phyloP scores from a whole-genome alignment of 345 rosid species.

The Lumnitzera littorea region DNA sequence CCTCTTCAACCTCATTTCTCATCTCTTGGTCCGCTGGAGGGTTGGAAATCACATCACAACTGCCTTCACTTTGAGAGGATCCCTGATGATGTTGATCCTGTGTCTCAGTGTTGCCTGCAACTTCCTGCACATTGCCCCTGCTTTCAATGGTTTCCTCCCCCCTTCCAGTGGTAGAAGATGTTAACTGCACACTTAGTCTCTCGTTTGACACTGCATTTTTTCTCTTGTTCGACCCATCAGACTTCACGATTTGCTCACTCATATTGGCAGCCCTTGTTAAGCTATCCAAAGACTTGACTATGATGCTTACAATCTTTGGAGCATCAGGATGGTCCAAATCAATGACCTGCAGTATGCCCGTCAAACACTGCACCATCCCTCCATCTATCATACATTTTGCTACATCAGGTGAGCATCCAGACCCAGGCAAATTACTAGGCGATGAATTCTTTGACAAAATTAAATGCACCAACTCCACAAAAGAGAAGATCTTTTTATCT shows the following conservation, averaged over 20 bases:
- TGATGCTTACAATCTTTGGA: constrained; percentile 76
- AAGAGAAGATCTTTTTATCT: constrained; percentile 66
- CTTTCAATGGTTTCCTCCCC: constrained; percentile 37
- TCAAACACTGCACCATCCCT: constrained; percentile 70
- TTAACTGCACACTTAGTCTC: constrained; percentile 39
- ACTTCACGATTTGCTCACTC: constrained; percentile 60
- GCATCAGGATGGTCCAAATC: constrained; percentile 98
- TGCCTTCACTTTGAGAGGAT: constrained; percentile 40
- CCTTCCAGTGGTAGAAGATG: constrained; percentile 33
- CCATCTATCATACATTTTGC: constrained; percentile 97
- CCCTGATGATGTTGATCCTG: constrained; percentile 42
- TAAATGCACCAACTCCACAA: constrained; percentile 68
- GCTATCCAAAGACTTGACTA: constrained; percentile 81
- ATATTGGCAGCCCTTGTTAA: constrained; percentile 92
- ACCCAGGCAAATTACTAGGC: constrained; percentile 71
- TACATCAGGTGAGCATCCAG: constrained; percentile 85
- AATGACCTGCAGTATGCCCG: constrained; percentile 71
- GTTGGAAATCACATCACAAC: constrained; percentile 34
- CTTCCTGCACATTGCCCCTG: constrained; percentile 35
- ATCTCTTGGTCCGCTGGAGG: constrained; percentile 52
- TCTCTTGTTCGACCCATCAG: constrained; percentile 58
- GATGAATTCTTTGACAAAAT: constrained; percentile 83
- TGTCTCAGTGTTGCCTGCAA: constrained; percentile 31
- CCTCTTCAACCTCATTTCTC: constrained; percentile 63
- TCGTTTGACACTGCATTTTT: constrained; percentile 38